Evolutionary conservation across 2,329 filamentous ascomycete species (phyloP).

Genomic region (Fusarium scirpi): DNA sequence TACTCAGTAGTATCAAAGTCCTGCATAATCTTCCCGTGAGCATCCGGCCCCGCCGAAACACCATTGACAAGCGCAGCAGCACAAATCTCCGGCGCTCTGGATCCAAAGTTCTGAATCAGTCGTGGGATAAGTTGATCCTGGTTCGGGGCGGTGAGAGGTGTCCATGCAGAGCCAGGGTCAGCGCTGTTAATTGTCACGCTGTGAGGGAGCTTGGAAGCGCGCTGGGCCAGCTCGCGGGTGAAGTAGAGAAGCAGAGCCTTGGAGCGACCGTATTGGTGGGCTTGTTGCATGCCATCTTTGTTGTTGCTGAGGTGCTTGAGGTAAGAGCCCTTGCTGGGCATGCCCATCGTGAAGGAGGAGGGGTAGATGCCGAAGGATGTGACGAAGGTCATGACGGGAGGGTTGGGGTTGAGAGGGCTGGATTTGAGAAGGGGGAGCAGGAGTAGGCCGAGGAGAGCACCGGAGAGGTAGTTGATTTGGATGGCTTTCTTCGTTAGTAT

Average conservation of each 20-base stretch:
- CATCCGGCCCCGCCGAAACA: conserved; percentile 48
- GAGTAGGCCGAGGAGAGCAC: conserved; percentile 51
- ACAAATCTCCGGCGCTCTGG: conserved; percentile 52
- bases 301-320: conserved; percentile 53
- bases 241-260: conserved; percentile 55
- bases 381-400: conserved; percentile 54
- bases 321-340: conserved; percentile 51
- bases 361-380: conserved; percentile 55
- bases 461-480: conserved; percentile 54
- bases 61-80: conserved; percentile 55
- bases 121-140: conserved; percentile 53
- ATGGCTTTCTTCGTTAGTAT: conserved; percentile 41
- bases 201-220: conserved; percentile 37
- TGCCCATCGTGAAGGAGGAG: conserved; percentile 52
- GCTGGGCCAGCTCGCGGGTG: conserved; percentile 51
- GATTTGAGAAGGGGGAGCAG: conserved; percentile 51
- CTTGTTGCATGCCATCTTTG: conserved; percentile 53
- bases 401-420: conserved; percentile 48
- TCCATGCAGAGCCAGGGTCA: conserved; percentile 55
- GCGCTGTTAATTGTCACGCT: conserved; percentile 55
- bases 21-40: conserved; percentile 54
- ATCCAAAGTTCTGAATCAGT: conserved; percentile 55
- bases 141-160: conserved; percentile 53
- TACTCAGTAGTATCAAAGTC: conserved; percentile 53
- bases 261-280: conserved; percentile 55